phyloP scores from a whole-genome alignment of 2,329 filamentous ascomycete genomes.

The Epichloe festucae region DNA sequence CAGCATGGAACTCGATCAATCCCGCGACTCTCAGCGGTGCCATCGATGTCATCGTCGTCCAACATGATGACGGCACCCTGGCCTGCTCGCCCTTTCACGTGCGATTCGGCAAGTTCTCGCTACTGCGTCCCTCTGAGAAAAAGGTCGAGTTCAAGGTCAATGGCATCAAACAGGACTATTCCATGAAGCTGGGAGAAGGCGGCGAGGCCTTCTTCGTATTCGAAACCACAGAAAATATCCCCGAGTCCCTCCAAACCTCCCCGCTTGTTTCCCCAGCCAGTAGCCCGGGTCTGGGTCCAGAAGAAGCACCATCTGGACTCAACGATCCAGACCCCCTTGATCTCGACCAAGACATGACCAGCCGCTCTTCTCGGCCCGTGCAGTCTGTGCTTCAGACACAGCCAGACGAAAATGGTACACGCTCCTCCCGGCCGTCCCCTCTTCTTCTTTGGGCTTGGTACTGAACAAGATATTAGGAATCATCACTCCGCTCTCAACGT shows the following conservation, averaged over 20 bases:
- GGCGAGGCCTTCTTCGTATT: conserved; percentile 99
- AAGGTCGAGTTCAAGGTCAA: conserved; percentile 98
- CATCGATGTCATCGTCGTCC: conserved; percentile 97
- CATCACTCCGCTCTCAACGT: conserved; percentile 39
- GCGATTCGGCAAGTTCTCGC: conserved; percentile 95
- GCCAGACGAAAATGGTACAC: conserved; percentile 18
- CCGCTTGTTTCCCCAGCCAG: conserved; percentile 81
- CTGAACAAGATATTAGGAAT: conserved; percentile 22
- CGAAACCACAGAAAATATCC: conserved; percentile 82
- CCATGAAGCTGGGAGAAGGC: conserved; percentile 96
- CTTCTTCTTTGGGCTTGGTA: neutral
- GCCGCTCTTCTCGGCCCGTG: conserved; percentile 28
- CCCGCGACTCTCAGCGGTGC: conserved; percentile 92
- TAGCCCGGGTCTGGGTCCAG: conserved; percentile 54
- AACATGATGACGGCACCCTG: conserved; percentile 81
- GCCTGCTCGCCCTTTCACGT: conserved; percentile 97
- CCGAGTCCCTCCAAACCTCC: conserved; percentile 87
- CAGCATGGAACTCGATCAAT: conserved; percentile 99
- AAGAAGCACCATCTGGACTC: conserved; percentile 25
- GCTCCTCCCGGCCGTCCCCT: neutral
- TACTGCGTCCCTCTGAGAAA: conserved; percentile 90
- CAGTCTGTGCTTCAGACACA: conserved; percentile 27
- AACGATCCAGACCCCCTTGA: conserved; percentile 60
- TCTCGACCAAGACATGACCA: conserved; percentile 35
- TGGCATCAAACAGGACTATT: conserved; percentile 77